Conservation (phyloP, 306 rosid genomes). For the Bauhinia variegata region DNA sequence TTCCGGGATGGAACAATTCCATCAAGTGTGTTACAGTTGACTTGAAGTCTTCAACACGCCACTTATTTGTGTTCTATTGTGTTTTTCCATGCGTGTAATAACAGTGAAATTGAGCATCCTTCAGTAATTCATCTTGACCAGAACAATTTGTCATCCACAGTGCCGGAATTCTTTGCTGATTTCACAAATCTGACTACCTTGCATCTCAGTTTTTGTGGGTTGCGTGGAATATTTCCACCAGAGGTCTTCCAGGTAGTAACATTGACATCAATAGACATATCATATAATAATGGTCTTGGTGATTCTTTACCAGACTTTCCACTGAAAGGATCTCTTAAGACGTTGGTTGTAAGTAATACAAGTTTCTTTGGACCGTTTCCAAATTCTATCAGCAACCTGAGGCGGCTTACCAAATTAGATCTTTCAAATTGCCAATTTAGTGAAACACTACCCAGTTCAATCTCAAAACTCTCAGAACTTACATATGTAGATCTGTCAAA, state of each 20-base stretch:
- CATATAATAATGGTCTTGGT: conserved; percentile 25
- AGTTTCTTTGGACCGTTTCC: conserved; percentile 40
- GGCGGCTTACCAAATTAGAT: conserved; percentile 31
- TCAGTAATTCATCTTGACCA: conserved; percentile 2
- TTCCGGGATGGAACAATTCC: no score
- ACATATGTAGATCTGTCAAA: conserved; percentile 36
- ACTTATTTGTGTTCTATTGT: no score
- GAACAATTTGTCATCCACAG: conserved; percentile 29
- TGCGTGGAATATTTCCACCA: conserved; percentile 38
- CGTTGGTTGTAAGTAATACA: conserved; percentile 15
- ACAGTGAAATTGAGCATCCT: neutral
- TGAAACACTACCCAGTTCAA: conserved; percentile 37
- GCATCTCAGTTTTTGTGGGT: conserved; percentile 8
- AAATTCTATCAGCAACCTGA: conserved; percentile 27
- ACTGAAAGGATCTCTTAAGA: conserved; percentile 5
- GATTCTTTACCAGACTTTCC: conserved; percentile 48
- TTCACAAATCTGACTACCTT: conserved; percentile 32
- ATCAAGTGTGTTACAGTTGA: no score
- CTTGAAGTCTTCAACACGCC: no score
- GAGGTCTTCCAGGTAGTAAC: conserved; percentile 37
- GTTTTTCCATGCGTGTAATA: no score
- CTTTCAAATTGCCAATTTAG: conserved; percentile 37
- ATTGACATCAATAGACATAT: conserved; percentile 36
- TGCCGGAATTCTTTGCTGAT: conserved; percentile 36
- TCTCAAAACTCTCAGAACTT: conserved; percentile 40